phyloP scores from a whole-genome alignment of 208 protist genomes.

The Leishmania martiniquensis region DNA sequence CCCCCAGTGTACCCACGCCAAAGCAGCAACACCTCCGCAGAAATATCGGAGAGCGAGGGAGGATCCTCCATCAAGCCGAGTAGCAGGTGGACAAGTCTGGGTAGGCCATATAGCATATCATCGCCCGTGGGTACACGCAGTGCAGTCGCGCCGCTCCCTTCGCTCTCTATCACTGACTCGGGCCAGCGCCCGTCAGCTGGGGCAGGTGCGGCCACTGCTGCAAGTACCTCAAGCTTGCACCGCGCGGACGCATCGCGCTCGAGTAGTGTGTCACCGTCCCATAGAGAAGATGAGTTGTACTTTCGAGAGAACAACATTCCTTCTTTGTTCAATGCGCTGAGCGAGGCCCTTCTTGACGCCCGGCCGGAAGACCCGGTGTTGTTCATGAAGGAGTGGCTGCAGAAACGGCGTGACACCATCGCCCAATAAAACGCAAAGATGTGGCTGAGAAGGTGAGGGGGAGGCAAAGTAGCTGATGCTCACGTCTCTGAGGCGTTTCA shows the following conservation, averaged over 20 bases:
- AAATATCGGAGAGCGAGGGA: background rate
- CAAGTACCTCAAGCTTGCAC: background rate
- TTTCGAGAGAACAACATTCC: slow-evolving; percentile 39
- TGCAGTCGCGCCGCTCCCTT: background rate
- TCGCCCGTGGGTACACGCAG: background rate
- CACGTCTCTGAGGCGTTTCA: background rate
- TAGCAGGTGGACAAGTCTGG: background rate
- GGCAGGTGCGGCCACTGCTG: background rate
- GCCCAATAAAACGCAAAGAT: background rate
- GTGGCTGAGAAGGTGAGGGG: background rate
- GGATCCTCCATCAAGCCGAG: background rate
- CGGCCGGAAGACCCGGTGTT: slow-evolving; percentile 55
- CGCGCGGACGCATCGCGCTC: background rate
- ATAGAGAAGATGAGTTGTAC: slow-evolving; percentile 17
- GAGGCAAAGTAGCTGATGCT: too few species aligned
- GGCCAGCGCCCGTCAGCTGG: background rate
- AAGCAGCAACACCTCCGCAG: background rate
- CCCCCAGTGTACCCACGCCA: background rate
- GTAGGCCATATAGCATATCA: background rate
- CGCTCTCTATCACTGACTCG: background rate
- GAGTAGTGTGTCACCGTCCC: background rate
- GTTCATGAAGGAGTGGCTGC: slow-evolving; percentile 69
- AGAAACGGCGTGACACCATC: slow-evolving; percentile 27
- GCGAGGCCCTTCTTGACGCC: slow-evolving; percentile 43
- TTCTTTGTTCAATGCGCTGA: slow-evolving; percentile 65